Evolutionary conservation across 129 eudicot species (phyloP).

Genomic region (Lactuca saligna): DNA sequence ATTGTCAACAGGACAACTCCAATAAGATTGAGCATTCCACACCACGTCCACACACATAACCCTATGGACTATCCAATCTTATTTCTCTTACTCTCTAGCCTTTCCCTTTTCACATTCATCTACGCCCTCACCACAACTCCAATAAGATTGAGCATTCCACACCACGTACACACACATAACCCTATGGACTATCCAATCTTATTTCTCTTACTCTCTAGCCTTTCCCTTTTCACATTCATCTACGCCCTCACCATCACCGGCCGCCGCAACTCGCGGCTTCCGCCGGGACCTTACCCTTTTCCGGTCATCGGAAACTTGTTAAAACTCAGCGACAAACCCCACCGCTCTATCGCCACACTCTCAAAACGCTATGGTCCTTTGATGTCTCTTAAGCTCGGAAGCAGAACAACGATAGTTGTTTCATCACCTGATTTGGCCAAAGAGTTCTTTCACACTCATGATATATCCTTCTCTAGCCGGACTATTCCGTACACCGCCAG

Average conservation of each 20-base stretch:
- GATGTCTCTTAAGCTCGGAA: slow-evolving; percentile 37
- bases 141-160: neutral
- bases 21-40: neutral
- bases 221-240: neutral
- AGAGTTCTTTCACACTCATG: slow-evolving; percentile 40
- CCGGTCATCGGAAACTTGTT: slow-evolving; percentile 46
- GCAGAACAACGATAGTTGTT: slow-evolving; percentile 30
- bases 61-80: slow-evolving; percentile 7
- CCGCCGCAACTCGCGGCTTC: slow-evolving; percentile 30
- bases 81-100: neutral
- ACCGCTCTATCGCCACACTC: slow-evolving; percentile 34
- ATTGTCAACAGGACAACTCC: too few species aligned
- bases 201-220: slow-evolving; percentile 6
- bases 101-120: neutral
- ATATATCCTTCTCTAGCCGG: slow-evolving; percentile 31
- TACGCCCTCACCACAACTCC: neutral
- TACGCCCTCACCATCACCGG: neutral
- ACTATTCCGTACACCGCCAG: slow-evolving; percentile 7
- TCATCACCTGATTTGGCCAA: slow-evolving; percentile 37
- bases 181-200: slow-evolving; percentile 8
- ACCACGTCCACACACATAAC: neutral
- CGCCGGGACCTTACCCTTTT: slow-evolving; percentile 43
- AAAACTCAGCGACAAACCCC: slow-evolving; percentile 36
- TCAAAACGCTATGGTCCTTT: slow-evolving; percentile 34
- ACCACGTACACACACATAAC: neutral